Evolutionary conservation across 805 yeast species (phyloP), one percentile per base, ranked within the genome.

Genomic region (Sugiyamaella chiloensis): DNA sequence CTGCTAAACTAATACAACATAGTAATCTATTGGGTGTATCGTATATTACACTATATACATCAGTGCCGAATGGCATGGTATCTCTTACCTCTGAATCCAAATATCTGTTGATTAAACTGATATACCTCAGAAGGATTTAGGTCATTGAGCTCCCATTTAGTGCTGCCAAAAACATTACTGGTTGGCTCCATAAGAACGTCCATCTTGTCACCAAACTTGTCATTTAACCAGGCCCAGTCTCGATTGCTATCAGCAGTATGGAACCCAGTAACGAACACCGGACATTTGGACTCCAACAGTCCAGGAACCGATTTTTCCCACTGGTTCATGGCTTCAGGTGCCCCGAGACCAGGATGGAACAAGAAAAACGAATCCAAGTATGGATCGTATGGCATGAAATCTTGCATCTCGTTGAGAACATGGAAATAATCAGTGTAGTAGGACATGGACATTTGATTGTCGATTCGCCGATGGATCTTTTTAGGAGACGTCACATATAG

Each of bases 351-450:
- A 2, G 99, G 98, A 65, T 91, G 98, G 85, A 91, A 93, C 45
- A 87, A 74, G 77, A 88, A 89, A 68, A 93, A 93, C 23, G 81
- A 80, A 64, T 93, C 99, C 63, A 87, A 76, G 67, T 91, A 93
- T 39, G 99, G 99, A 66, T 93, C 99, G 66, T 90, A 93, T 4
- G 99, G 99, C 81, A 88, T 87, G 65, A 93, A 87, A 68, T 91
- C 97, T 60, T 90, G 93, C 42, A 87, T 83, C 60, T 89, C 89
- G 68, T 93, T 96, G 52, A 85, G 74, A 32, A 85, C 91, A 62
- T 89, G 88, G 80, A 93, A 93, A 67, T 84, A 90, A 59, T 87
- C 85, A 1, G 98, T 88, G 67, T 90, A 96, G 69, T 85, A 84
- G 49, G 84, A 78, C 56, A 90, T 75, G 23, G 85, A 73, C 59